A percentile compares a stretch with the other conserved stretches of the same genome.
phyloP scores from a whole-genome alignment of 2,329 filamentous ascomycete species.

The Pseudogymnoascus sp. region DNA sequence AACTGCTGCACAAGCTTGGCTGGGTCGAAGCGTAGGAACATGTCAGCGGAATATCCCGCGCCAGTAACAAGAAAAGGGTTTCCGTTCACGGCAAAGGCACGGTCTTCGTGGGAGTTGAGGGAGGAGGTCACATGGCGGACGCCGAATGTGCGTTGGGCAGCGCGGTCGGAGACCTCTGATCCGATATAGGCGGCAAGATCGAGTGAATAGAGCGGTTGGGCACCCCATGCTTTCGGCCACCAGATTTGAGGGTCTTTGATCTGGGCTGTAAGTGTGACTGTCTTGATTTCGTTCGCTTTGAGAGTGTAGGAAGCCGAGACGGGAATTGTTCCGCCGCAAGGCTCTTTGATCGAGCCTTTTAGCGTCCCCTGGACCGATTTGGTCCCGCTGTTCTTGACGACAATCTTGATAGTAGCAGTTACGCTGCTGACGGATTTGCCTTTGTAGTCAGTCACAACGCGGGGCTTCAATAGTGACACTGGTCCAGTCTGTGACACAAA shows the following conservation, averaged over 20 bases:
- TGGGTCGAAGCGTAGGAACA: conserved; percentile 50
- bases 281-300: conserved; percentile 29
- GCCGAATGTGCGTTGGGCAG: conserved; percentile 36
- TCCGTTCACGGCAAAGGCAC: conserved; percentile 46
- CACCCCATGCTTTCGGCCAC: conserved; percentile 54
- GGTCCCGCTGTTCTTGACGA: conserved; percentile 3
- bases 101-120: conserved; percentile 45
- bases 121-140: conserved; percentile 44
- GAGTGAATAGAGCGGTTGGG: conserved; percentile 40
- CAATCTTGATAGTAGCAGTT: conserved; percentile 7
- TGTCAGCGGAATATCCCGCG: conserved; percentile 50
- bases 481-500: conserved; percentile 46
- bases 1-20: conserved; percentile 40
- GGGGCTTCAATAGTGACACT: conserved; percentile 29
- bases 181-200: conserved; percentile 6
- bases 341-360: conserved; percentile 18
- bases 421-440: background rate
- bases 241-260: conserved; percentile 43
- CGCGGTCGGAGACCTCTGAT: conserved; percentile 22
- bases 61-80: conserved; percentile 51
- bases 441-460: conserved; percentile 9
- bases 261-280: conserved; percentile 31
- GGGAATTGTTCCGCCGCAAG: conserved; percentile 13
- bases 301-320: conserved; percentile 32
- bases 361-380: conserved; percentile 21